Base-by-base conservation (phyloP, 2,329 filamentous ascomycete species). In the Neopestalotiopsis sp. region DNA sequence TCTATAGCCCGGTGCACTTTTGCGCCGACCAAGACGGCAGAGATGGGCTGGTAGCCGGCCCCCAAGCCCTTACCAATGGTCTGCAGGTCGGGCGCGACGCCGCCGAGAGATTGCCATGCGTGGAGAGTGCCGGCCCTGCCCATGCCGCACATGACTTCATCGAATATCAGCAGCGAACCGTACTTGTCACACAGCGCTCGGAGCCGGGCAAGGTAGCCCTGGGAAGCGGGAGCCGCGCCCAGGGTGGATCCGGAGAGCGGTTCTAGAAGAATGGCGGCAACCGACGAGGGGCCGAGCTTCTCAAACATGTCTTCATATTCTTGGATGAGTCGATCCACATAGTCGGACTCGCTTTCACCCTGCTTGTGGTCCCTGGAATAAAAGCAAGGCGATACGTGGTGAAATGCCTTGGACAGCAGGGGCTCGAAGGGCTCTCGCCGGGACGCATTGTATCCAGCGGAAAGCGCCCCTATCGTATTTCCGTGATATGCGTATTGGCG, bases 401-500 rank as follows among this genome's bases (percentile, higher is more conserved):
- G 85, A 56, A 88, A 81, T 62, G 88, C 87, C 2, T 79, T 73
- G 34, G 86, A 79, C 1, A 93, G 80, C 32, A 92, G 83, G 1
- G 85, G 84, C 68, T 87, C 81, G 72, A 89, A 94, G 1, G 87
- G 82, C 2, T 80, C 81, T 71, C 89, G 85, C 30, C 92, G 84
- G 5, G 83, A 81, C 20, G 84, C 77, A 76, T 93, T 89, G 1
- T 89, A 88, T 40, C 90, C 87, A 9, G 89, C 78, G 0, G 85
- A 83, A n/a, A 94, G 80, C 1, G 90, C 84, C 1, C 89, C 90
- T 1, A 93, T 77, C 0, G 91, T 94, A 34, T 86, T 89, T 7
- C 92, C 92, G 73, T 94, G 92, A 74, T 92, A 94, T 14, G 89
- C 91, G 28, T 88, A 84, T 40, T 87, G 80, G 17, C 92, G 86